These are phyloP conservation scores for Choanephora cucurbitarum DNA, from an alignment of 371 early-diverging fungal species.

Conservation along the genomic window DNA sequence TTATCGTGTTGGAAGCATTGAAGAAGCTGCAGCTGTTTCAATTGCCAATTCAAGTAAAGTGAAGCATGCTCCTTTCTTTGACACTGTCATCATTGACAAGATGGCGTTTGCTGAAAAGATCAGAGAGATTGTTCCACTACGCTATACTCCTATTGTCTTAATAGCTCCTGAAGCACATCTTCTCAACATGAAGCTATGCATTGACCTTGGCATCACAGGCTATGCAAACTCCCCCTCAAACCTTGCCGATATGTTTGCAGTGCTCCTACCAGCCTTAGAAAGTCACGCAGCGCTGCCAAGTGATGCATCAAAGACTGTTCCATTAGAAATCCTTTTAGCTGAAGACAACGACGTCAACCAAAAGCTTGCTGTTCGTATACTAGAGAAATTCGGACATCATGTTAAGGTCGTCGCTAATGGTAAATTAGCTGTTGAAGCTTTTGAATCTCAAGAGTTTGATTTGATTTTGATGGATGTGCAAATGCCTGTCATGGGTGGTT, in stretches of 20 bases:
- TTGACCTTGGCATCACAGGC: constrained; percentile 65
- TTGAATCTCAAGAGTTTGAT: constrained; percentile 60
- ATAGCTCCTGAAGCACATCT: constrained; percentile 46
- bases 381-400: constrained; percentile 75
- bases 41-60: constrained; percentile 32
- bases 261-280: constrained; percentile 69
- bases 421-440: constrained; percentile 71
- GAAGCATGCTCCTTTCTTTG: constrained; percentile 46
- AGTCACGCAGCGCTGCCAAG: constrained; percentile 62
- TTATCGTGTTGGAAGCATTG: constrained; percentile 43
- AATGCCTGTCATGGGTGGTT: constrained; percentile 80
- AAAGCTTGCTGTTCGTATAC: constrained; percentile 72
- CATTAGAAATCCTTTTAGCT: constrained; percentile 72
- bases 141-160: constrained; percentile 67
- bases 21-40: constrained; percentile 41
- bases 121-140: constrained; percentile 51
- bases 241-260: constrained; percentile 63
- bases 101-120: constrained; percentile 58
- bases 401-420: constrained; percentile 76
- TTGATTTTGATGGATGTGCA: constrained; percentile 83
- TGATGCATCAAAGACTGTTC: constrained; percentile 53
- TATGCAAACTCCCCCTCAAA: constrained; percentile 63
- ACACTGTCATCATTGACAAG: constrained; percentile 61
- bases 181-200: constrained; percentile 62
- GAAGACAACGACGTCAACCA: constrained; percentile 87